Percentiles rank a stretch among this genome's conserved stretches.
Conservation (phyloP, 2,329 filamentous ascomycete genomes). For the Trichoderma koningii region DNA sequence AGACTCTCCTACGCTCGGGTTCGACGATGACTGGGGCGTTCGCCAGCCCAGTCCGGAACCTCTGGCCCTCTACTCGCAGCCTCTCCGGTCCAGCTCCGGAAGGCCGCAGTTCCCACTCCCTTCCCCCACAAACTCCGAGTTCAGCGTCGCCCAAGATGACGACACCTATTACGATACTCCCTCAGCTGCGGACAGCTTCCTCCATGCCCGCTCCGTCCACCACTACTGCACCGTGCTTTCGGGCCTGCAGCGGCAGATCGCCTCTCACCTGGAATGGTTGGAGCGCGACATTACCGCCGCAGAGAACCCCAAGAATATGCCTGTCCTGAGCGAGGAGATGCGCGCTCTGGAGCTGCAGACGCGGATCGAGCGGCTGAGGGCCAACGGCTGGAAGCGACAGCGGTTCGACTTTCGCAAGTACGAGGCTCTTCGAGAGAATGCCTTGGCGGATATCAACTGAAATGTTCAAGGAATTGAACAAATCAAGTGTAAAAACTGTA, state of each 20-base stretch:
- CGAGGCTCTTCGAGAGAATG: conserved; percentile 54
- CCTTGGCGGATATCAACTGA: conserved; percentile 51
- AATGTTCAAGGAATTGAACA: too few relatives aligned
- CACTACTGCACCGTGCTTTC: conserved; percentile 54
- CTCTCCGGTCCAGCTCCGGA: conserved; percentile 9
- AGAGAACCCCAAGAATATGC: conserved; percentile 29
- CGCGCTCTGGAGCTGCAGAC: conserved; percentile 48
- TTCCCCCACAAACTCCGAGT: conserved; percentile 25
- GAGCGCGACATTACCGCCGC: conserved; percentile 44
- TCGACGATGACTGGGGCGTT: conserved; percentile 50
- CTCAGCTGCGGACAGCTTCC: conserved; percentile 39
- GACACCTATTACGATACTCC: conserved; percentile 8
- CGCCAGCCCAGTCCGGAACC: conserved; percentile 34
- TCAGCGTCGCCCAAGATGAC: conserved; percentile 27
- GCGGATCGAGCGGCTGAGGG: conserved; percentile 57
- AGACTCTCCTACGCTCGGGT: conserved; percentile 62
- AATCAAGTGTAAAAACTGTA: neutral
- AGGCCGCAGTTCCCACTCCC: conserved; percentile 19
- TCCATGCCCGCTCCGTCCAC: conserved; percentile 48
- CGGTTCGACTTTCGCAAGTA: conserved; percentile 58
- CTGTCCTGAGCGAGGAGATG: conserved; percentile 39
- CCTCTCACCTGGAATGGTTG: conserved; percentile 50
- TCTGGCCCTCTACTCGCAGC: conserved; percentile 25
- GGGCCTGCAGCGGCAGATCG: conserved; percentile 52
- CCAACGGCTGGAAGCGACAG: conserved; percentile 57